Percentiles rank a stretch among this genome's conserved stretches.
Evolutionary conservation across 139 green algal species (phyloP).

Genomic region (Chlamydomonas sp.): DNA sequence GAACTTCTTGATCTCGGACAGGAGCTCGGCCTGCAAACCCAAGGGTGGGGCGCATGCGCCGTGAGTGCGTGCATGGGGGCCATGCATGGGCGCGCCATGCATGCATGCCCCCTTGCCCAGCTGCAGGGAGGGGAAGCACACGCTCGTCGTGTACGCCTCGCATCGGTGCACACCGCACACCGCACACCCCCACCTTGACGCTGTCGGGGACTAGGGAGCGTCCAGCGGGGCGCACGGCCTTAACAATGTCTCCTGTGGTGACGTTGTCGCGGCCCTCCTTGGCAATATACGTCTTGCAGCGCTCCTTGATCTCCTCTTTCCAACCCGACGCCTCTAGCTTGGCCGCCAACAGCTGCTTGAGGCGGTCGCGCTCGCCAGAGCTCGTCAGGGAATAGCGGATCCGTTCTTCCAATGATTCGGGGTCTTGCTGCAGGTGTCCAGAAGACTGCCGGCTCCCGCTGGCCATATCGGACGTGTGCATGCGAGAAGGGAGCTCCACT

Average conservation of each 20-base stretch:
- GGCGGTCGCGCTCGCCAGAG: constrained; percentile 36
- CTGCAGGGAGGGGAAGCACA: too few relatives aligned
- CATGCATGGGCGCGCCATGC: too few relatives aligned
- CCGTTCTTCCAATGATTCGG: constrained; percentile 15
- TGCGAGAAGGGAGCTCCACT: too few relatives aligned
- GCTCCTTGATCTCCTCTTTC: constrained; percentile 50
- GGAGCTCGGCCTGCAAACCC: constrained; percentile 49
- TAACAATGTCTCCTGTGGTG: constrained; percentile 48
- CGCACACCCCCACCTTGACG: constrained; percentile 44
- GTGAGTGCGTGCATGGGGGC: too few relatives aligned
- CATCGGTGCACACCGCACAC: too few relatives aligned
- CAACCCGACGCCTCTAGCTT: constrained; percentile 54
- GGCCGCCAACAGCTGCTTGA: constrained; percentile 46
- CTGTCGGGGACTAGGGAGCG: constrained; percentile 44
- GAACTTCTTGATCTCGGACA: constrained; percentile 49
- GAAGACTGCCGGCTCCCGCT: too few relatives aligned
- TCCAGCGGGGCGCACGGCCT: constrained; percentile 33
- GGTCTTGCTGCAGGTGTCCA: too few relatives aligned
- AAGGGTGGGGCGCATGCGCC: too few relatives aligned
- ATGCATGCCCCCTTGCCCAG: too few relatives aligned
- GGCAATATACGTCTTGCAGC: constrained; percentile 36
- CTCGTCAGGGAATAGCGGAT: constrained; percentile 26
- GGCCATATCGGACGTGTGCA: too few relatives aligned
- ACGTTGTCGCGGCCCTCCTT: constrained; percentile 36
- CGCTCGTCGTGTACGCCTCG: too few relatives aligned